Evolutionary conservation across 129 eudicot genomes (phyloP).

Genomic region (Scalesia atractyloides): DNA sequence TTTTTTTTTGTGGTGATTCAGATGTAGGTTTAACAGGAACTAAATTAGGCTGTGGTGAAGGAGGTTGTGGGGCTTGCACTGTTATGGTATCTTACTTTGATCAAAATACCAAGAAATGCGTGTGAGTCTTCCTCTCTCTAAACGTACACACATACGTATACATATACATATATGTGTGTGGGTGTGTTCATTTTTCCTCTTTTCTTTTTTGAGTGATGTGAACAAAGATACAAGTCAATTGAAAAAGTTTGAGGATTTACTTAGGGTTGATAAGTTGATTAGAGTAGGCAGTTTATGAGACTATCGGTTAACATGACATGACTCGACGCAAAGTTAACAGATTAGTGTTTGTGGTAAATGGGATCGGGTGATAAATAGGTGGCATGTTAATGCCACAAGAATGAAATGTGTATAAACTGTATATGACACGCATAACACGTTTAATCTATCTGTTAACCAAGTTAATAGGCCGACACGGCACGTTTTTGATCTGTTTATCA

Average conservation of each 20-base stretch:
- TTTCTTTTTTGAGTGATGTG: not conserved
- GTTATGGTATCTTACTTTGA: constrained; percentile 88
- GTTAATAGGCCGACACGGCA: too few relatives aligned
- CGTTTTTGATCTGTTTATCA: too few relatives aligned
- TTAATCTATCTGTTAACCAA: too few relatives aligned
- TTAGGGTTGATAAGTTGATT: not conserved
- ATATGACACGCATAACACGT: too few relatives aligned
- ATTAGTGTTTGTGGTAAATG: too few relatives aligned
- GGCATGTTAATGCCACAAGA: too few relatives aligned
- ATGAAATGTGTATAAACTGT: too few relatives aligned
- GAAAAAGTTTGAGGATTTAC: not conserved
- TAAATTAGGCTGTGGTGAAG: constrained; percentile 98
- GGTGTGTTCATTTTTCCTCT: not conserved
- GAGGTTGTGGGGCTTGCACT: constrained; percentile 99
- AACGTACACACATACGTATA: not conserved
- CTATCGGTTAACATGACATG: too few relatives aligned
- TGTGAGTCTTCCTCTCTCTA: constrained; percentile 56
- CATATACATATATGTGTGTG: not conserved
- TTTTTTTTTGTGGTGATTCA: constrained; percentile 33
- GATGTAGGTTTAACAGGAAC: constrained; percentile 96
- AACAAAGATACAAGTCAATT: constrained; percentile 16
- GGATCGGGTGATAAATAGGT: too few relatives aligned
- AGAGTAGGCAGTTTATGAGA: too few relatives aligned
- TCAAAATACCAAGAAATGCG: constrained; percentile 69
- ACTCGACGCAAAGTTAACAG: too few relatives aligned